Evolutionary conservation across 2,329 filamentous ascomycete species (phyloP), one percentile per base, ranked within the genome.

Genomic region (Monosporascus sp.): DNA sequence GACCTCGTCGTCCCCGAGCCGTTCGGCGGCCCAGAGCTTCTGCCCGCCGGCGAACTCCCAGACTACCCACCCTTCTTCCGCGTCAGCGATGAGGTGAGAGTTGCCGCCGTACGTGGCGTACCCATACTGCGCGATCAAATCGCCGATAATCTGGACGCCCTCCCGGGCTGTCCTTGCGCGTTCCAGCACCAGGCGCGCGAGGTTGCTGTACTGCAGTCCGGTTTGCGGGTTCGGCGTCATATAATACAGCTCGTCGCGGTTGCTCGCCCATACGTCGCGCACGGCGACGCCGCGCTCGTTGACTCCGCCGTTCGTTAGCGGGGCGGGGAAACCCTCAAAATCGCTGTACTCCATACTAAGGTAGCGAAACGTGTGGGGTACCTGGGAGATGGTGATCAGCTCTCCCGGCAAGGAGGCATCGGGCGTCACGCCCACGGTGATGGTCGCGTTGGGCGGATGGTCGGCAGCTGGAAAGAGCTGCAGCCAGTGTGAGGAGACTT

Each of bases 401-500:
- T 60, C 55, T 18, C 63, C 61, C 57, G 71, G 71, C 50, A 73
- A 63, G 25, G 62, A 61, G 22, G 72, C 72, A 50, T 69, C 66
- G 50, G 67, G 54, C 6, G 72, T 74, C 7, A 74, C 71, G n/a
- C 72, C 72, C 8, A 74, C 71, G 45, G 65, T 69, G 49, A 76
- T 68, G 0, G 72, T 76, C 1, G 68, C 70, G 49, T 76, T 75
- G 0, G 70, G 43, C 1, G 67, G 58, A 49, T 77, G 66, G 46
- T 76, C 68, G 35, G 60, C 63, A 1, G 72, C 73, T 0, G 73
- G 66, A 47, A 77, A 76, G 35, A 77, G 63, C 52, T 77, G 70
- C 24, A 77, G 71, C 72, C 74, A 77, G 54, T 77, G 74, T 8
- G 70, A 73, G 0, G 74, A 77, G 0, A 76, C 73, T 57, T 77